Evolutionary conservation across 441 rosid species (phyloP), one percentile per base, ranked within the genome.

Genomic region (Breynia disticha): DNA sequence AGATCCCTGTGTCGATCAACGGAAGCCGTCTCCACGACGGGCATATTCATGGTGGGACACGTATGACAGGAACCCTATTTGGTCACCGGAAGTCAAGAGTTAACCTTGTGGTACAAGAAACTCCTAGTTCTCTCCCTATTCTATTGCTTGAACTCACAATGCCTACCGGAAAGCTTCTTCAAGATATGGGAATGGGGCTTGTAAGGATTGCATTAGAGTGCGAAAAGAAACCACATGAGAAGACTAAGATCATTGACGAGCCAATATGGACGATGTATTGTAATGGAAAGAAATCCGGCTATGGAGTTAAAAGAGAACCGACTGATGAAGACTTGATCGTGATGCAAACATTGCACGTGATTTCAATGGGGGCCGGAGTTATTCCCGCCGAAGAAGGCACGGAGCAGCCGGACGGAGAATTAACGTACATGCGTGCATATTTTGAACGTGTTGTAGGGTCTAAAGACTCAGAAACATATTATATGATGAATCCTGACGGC

Each of bases 291-390:
- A 90, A 82, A 60, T 73, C 78, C 0, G 96, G 98, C 0, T 90
- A 87, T 42, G 90, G 82, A 15, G 85, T 85, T 14, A 85, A 72
- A 72, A 79, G 95, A 56, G 79, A 85, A 50, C 74, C 96, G 0
- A 76, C 77, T 2, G 83, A 83, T 43, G 95, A 90, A 37, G 96
- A 87, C 65, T 57, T 90, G 18, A 47, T 58, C 7, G 84, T 79
- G 17, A 83, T 90, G 95, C 90, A 83, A 66, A 76, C 70, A 60
- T 67, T 90, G 56, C 86, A 80, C 22, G 93, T 84, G 0, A 72
- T 79, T 24, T 83, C 95, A 0, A 85, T 80, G 93, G 98, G 95
- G 1, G 95, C 88, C 0, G 96, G 95, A 7, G 86, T 84, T 1
- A 61, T 84, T 1, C 96, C 96, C 24, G 64, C 51, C 1, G 78